A percentile compares a stretch with the other conserved stretches of the same genome.
phyloP scores from a whole-genome alignment of 192 early-diverging fungal species.

The Diversispora epigaea region DNA sequence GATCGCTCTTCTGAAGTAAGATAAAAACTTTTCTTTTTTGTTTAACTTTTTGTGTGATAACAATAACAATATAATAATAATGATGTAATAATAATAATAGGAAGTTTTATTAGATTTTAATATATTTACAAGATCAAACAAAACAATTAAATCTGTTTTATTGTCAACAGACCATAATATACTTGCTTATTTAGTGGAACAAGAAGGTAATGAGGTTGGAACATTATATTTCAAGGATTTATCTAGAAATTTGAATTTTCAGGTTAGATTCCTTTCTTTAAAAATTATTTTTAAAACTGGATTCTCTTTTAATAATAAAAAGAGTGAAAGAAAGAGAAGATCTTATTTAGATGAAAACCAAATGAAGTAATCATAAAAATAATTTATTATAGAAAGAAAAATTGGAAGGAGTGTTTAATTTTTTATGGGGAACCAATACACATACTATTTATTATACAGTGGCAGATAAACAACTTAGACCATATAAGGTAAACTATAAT shows the following conservation, averaged over 20 bases:
- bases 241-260: conserved; percentile 35
- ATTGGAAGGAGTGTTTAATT: conserved; percentile 60
- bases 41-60: neutral
- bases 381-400: conserved; percentile 27
- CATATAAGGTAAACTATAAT: conserved; percentile 48
- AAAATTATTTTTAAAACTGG: neutral
- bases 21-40: neutral
- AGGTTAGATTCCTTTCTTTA: conserved; percentile 33
- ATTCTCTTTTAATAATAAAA: too few relatives aligned
- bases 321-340: too few relatives aligned
- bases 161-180: conserved; percentile 53
- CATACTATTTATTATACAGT: conserved; percentile 68
- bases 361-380: neutral
- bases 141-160: conserved; percentile 48
- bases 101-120: conserved; percentile 53
- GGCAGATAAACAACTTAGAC: conserved; percentile 65
- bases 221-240: conserved; percentile 53
- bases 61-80: neutral
- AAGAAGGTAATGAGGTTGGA: conserved; percentile 55
- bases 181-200: conserved; percentile 52
- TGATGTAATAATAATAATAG: conserved; percentile 32
- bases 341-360: too few relatives aligned
- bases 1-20: conserved; percentile 45
- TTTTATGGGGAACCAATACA: conserved; percentile 65
- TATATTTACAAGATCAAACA: conserved; percentile 48